phyloP scores from a whole-genome alignment of 768 basidiomycete genomes.

The Paxillus ammoniavirescens region DNA sequence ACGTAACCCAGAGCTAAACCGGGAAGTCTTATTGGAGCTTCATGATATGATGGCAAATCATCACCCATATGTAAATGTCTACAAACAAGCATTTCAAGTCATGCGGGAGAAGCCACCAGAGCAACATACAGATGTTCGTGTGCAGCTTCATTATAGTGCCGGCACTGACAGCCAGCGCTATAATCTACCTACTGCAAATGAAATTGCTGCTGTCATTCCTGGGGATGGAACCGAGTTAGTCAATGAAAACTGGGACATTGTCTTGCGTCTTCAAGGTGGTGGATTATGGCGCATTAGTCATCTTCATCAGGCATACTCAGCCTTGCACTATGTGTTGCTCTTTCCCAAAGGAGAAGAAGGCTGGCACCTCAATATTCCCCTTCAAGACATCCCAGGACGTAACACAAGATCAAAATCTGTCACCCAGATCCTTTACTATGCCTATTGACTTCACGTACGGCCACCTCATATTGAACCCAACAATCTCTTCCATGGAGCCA shows the following conservation, averaged over 20 bases:
- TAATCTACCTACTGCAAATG: conserved; percentile 42
- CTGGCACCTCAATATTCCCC: conserved; percentile 31
- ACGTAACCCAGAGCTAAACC: conserved; percentile 21
- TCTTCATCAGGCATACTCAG: conserved; percentile 32
- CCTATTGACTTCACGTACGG: conserved; percentile 32
- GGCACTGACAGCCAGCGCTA: conserved; percentile 35
- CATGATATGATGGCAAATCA: conserved; percentile 20
- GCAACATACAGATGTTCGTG: conserved; percentile 10
- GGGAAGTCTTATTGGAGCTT: conserved; percentile 18
- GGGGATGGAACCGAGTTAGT: conserved; percentile 21
- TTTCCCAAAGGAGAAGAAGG: conserved; percentile 41
- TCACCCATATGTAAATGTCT: conserved; percentile 31
- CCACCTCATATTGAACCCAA: conserved; percentile 8
- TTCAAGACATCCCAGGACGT: neutral
- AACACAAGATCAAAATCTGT: conserved; percentile 17
- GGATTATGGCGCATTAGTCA: conserved; percentile 33
- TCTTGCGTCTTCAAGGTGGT: conserved; percentile 26
- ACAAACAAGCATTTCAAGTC: conserved; percentile 33
- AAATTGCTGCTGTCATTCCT: conserved; percentile 44
- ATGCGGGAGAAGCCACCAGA: conserved; percentile 19
- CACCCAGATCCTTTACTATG: conserved; percentile 28
- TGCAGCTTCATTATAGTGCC: conserved; percentile 6
- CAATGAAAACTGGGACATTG: conserved; percentile 31
- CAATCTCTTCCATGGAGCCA: conserved; percentile 34
- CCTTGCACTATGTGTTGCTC: conserved; percentile 44